phyloP scores from a whole-genome alignment of 2,329 filamentous ascomycete genomes.

The Aspergillus phoenicis region DNA sequence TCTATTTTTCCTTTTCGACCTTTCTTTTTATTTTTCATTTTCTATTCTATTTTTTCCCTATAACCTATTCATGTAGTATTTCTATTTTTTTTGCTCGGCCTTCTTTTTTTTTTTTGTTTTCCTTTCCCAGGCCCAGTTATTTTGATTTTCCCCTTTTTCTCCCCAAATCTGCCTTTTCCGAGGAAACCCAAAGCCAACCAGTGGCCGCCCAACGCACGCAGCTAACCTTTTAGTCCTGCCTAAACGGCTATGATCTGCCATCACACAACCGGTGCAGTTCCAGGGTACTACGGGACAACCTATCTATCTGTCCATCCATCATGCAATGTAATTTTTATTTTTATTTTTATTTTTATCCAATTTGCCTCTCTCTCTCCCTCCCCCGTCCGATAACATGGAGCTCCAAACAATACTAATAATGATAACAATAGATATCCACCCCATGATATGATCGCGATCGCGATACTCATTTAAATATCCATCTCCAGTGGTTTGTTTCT shows the following conservation, averaged over 20 bases:
- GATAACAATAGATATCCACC: too few relatives aligned
- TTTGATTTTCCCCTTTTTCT: not conserved
- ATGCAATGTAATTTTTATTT: not conserved
- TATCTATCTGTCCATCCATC: not conserved
- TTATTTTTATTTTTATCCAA: not conserved
- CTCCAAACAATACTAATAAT: too few relatives aligned
- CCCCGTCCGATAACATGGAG: not conserved
- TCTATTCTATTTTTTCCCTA: constrained; percentile 1
- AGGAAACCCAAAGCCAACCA: not conserved
- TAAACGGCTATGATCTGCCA: constrained; percentile 21
- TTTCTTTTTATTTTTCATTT: not conserved
- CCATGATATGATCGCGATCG: too few relatives aligned
- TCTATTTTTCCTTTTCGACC: not conserved
- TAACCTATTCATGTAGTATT: not conserved
- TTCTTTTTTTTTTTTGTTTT: not conserved
- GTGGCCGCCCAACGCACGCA: constrained; percentile 1
- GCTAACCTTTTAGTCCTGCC: constrained; percentile 17
- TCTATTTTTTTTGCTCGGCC: not conserved
- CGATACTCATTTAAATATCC: too few relatives aligned
- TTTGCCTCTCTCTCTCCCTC: not conserved
- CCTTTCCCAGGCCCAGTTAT: not conserved
- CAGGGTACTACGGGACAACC: not conserved
- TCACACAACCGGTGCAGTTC: constrained; percentile 9
- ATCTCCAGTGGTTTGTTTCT: too few relatives aligned
- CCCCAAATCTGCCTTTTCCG: not conserved